phyloP scores from a whole-genome alignment of 2,329 filamentous ascomycete genomes.

The Talaromyces verruculosus region DNA sequence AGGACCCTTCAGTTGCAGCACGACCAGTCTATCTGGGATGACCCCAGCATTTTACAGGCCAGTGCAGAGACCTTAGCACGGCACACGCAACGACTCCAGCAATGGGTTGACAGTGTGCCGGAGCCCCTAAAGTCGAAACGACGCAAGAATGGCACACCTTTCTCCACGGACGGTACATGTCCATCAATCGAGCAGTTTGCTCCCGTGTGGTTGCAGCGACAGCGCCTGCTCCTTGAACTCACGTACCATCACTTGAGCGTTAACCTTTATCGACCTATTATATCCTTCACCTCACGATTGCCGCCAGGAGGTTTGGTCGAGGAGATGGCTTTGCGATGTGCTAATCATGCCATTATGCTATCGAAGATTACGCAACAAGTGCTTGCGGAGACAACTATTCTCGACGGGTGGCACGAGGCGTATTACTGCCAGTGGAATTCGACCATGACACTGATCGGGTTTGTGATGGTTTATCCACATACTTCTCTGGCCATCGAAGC shows the following conservation, averaged over 20 bases:
- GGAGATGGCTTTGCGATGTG: slow-evolving; percentile 3
- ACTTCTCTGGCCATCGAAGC: slow-evolving; percentile 16
- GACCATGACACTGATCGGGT: slow-evolving; percentile 38
- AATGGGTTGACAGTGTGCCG: slow-evolving; percentile 15
- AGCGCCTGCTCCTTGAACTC: slow-evolving; percentile 15
- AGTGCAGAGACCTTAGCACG: slow-evolving; percentile 4
- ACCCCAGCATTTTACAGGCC: slow-evolving; percentile 4
- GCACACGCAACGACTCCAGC: slow-evolving; percentile 5
- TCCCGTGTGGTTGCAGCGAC: slow-evolving; percentile 14
- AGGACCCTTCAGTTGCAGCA: background rate
- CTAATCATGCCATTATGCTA: slow-evolving; percentile 6
- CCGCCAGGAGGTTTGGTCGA: background rate
- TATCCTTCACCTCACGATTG: slow-evolving; percentile 9
- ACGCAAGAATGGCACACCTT: background rate
- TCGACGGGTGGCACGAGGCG: slow-evolving; percentile 32
- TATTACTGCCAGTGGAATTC: slow-evolving; percentile 35
- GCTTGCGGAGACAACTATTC: slow-evolving; percentile 16
- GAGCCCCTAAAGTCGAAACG: slow-evolving; percentile 9
- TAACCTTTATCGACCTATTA: slow-evolving; percentile 12
- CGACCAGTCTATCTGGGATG: slow-evolving; percentile 16
- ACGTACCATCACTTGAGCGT: slow-evolving; percentile 17
- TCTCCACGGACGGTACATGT: background rate
- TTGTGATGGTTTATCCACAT: slow-evolving; percentile 34
- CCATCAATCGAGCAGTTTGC: slow-evolving; percentile 14
- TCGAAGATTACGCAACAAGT: slow-evolving; percentile 13